Base-by-base conservation (phyloP, 441 rosid species). In the Pelargonium myrrhifolium region DNA sequence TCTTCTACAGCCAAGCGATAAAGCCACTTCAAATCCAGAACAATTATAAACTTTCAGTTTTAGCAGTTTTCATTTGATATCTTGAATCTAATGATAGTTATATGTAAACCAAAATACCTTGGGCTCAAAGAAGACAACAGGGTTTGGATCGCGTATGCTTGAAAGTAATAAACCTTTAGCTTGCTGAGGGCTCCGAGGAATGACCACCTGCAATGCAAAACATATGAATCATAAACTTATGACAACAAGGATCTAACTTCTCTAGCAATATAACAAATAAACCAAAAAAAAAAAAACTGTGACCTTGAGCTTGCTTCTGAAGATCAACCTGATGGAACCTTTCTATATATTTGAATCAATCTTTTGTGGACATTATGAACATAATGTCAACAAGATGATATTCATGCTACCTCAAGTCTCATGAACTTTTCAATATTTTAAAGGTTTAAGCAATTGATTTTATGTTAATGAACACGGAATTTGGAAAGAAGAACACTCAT, bases 101-200 rank as follows among this genome's bases (percentile, higher is more conserved):
- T 51, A 51, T 51, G 58, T 43, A 6, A 5, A 8, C 22, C 40
- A 35, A 6, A 66, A 43, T 72, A 87, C 96, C 88, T 92, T 89
- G 31, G 98, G 98, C 74, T 92, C 96, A 28, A 92, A 92, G 81
- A 92, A 92, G 73, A 92, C 87, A 61, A 89, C 76, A 35, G 98
- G 96, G 67, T 92, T 92, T 69, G 88, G 84, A 82, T 92, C 94
- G 65, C 96, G 87, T 76, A 92, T 87, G 71, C 81, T 75, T 14
- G 96, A 87, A 73, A 92, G 73, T 71, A 92, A 74, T 20, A 92
- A 77, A 39, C 98, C 98, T 77, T 92, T 92, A 18, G 98, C 98
- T 75, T 92, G 86, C 17, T 65, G 62, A 51, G 98, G 98, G 73
- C 96, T 88, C 69, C 94, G 85, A 62, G 96, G 98, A 70, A 92